Evolutionary conservation across 768 basidiomycete species (phyloP), one percentile per base, ranked within the genome.

Genomic region (Podaxis sp.): DNA sequence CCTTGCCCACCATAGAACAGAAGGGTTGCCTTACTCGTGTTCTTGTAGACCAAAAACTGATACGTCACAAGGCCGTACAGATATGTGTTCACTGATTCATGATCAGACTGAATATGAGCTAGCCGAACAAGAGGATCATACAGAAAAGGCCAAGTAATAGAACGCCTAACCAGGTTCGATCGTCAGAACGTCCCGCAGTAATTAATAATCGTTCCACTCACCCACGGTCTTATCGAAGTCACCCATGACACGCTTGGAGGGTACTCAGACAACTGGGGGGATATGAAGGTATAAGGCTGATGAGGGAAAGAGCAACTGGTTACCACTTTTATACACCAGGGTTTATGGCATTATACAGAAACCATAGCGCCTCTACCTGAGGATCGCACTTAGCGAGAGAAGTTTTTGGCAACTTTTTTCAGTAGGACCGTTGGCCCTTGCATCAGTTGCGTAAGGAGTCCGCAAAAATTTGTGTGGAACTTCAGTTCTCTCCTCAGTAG

Each of bases 21-120:
- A 16, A 50, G 62, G 48, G 35, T 28, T 11, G 35, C 32, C 67
- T 58, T 47, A 69, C 67, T 69, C 4, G 71, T 66, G 40, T 65
- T 70, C 58, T 70, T 69, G 61, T 77, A 77, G 5, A 66, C 50
- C 16, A 68, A 63, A 57, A 77, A 76, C 44, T 75, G 72, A 59
- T 68, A 73, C 1, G 66, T 67, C 54, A 74, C 72, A 10, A 76
- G 64, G 2, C 76, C 72, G 57, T 71, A 76, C n/a, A 76, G 57
- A 54, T 67, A 67, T 21, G 67, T 67, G 59, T 68, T 67, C 44
- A 69, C 64, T 62, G 40, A 47, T n/a, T 14, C 27, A 40, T 14
- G n/a, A 42, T 63, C 18, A 57, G 37, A 36, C 11, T 27, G 28
- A 21, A 9, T 14, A 28, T 46, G 27, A 23, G 25, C 27, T 18